Conservation (phyloP, 352 stramenopile genomes). For the Halophytophthora polymorphica region DNA sequence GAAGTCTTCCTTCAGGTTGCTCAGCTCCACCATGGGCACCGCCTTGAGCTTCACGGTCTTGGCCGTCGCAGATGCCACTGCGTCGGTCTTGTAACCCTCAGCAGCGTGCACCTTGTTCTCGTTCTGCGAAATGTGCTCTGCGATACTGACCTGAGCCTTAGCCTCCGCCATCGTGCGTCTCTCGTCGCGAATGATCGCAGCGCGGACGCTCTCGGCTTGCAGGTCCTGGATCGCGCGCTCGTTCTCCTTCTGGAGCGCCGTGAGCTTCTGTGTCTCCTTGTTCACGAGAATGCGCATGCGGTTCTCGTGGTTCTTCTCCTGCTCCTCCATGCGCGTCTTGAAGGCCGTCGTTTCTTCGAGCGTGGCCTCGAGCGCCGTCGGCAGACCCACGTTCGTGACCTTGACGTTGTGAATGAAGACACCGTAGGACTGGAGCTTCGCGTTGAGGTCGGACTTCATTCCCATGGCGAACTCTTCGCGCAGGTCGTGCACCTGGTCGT, state of each 20-base stretch:
- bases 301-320: constrained; percentile 90
- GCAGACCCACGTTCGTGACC: constrained; percentile 81
- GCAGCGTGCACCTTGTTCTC: constrained; percentile 69
- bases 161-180: constrained; percentile 71
- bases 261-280: constrained; percentile 81
- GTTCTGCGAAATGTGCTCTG: constrained; percentile 67
- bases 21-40: constrained; percentile 51
- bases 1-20: constrained; percentile 52
- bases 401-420: constrained; percentile 89
- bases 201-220: constrained; percentile 55
- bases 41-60: constrained; percentile 60
- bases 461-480: constrained; percentile 76
- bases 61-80: constrained; percentile 48
- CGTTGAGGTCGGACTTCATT: constrained; percentile 86
- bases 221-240: constrained; percentile 76
- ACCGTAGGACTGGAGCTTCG: constrained; percentile 62
- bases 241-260: constrained; percentile 77
- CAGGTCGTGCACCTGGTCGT: constrained; percentile 82
- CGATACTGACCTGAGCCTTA: constrained; percentile 73
- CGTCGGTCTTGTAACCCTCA: no score
- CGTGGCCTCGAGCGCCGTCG: constrained; percentile 49
- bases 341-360: constrained; percentile 83
- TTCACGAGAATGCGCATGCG: constrained; percentile 81
- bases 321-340: constrained; percentile 87
- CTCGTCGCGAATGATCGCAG: constrained; percentile 75